phyloP scores from a whole-genome alignment of 2,329 filamentous ascomycete species.

The Xylaria sp. region DNA sequence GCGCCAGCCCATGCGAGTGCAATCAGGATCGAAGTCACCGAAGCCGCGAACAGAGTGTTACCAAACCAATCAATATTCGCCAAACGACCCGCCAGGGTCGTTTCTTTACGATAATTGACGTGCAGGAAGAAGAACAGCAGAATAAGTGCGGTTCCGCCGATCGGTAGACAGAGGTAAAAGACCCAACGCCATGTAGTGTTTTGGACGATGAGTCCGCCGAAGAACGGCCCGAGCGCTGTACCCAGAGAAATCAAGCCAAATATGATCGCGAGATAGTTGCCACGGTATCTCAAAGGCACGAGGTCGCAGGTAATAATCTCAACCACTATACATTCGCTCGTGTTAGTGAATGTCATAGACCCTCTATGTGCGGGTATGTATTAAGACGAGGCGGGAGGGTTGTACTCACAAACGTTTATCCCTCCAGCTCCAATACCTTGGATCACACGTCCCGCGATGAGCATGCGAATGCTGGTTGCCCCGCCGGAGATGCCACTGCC shows the following conservation, averaged over 20 bases:
- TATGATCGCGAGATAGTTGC: constrained; percentile 52
- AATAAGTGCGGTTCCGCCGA: constrained; percentile 44
- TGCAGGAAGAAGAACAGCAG: constrained; percentile 47
- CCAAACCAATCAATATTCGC: constrained; percentile 54
- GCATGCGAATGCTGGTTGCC: constrained; percentile 51
- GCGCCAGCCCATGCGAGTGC: constrained; percentile 55
- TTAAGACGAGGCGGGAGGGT: too few relatives aligned
- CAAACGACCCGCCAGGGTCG: constrained; percentile 33
- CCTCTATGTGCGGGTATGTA: too few relatives aligned
- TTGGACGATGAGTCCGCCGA: constrained; percentile 42
- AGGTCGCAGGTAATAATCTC: constrained; percentile 62
- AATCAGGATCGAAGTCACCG: constrained; percentile 52
- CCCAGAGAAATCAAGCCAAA: constrained; percentile 41
- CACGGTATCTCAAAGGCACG: constrained; percentile 59
- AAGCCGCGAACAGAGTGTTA: constrained; percentile 52
- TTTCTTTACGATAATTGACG: constrained; percentile 46
- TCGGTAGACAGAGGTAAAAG: constrained; percentile 49
- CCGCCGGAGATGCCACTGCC: constrained; percentile 61
- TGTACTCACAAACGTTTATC: constrained; percentile 3
- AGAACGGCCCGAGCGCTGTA: constrained; percentile 38
- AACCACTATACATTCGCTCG: too few relatives aligned
- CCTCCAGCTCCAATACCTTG: constrained; percentile 35
- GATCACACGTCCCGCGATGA: constrained; percentile 37
- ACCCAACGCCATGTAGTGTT: constrained; percentile 45
- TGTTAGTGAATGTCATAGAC: too few relatives aligned